phyloP scores from a whole-genome alignment of 1,139 yeast species.

The Protomyces pachydermus region DNA sequence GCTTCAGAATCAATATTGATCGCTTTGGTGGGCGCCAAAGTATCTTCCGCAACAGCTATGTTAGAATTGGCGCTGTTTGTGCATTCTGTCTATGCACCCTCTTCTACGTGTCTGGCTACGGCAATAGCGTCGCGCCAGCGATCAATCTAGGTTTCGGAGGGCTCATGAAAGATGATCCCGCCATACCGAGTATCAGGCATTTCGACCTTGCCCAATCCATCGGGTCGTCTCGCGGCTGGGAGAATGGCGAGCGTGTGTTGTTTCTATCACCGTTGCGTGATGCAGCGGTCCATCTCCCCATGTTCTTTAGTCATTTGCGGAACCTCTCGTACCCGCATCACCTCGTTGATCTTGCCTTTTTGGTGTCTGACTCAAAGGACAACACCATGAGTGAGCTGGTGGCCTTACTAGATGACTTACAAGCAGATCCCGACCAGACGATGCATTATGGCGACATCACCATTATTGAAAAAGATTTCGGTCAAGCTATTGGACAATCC shows the following conservation, averaged over 20 bases:
- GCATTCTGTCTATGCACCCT: background rate
- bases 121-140: slow-evolving; percentile 9
- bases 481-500: slow-evolving; percentile 71
- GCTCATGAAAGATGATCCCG: slow-evolving; percentile 11
- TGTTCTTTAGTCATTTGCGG: slow-evolving; percentile 58
- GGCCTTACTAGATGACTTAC: slow-evolving; percentile 47
- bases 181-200: slow-evolving; percentile 34
- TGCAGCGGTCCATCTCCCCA: slow-evolving; percentile 62
- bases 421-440: slow-evolving; percentile 52
- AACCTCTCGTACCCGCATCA: slow-evolving; percentile 63
- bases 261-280: slow-evolving; percentile 67
- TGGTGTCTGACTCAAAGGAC: slow-evolving; percentile 66
- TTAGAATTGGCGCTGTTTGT: slow-evolving; percentile 6
- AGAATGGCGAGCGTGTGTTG: slow-evolving; percentile 53
- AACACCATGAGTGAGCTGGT: slow-evolving; percentile 52
- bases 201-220: slow-evolving; percentile 52
- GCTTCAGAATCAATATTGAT: slow-evolving; percentile 10
- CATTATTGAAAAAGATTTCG: slow-evolving; percentile 63
- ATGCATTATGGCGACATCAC: slow-evolving; percentile 58
- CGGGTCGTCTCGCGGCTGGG: slow-evolving; percentile 56
- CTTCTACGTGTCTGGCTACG: slow-evolving; percentile 7
- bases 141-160: background rate
- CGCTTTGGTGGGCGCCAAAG: slow-evolving; percentile 5
- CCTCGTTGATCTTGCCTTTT: slow-evolving; percentile 58
- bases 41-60: slow-evolving; percentile 8